Conservation (phyloP, 2,329 filamentous ascomycete species). For the Gnomoniopsis sp. region DNA sequence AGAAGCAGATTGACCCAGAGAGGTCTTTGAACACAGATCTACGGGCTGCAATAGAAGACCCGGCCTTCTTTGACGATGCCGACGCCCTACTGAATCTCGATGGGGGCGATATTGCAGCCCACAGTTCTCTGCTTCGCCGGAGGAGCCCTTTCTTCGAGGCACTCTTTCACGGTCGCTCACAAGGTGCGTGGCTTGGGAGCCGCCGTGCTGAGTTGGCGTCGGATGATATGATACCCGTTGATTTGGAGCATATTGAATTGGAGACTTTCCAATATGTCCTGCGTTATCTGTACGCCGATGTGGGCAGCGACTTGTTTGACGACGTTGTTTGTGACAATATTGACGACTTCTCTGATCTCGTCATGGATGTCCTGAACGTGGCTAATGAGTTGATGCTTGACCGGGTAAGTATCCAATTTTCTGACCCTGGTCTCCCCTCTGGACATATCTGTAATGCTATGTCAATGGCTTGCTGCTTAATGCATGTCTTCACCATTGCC, state of each 20-base stretch:
- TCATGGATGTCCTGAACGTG: conserved; percentile 84
- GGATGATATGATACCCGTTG: conserved; percentile 59
- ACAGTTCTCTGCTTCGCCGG: conserved; percentile 76
- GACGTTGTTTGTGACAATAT: conserved; percentile 66
- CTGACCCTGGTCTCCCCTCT: not conserved
- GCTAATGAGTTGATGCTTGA: conserved; percentile 97
- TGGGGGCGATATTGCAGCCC: conserved; percentile 67
- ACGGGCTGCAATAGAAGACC: conserved; percentile 63
- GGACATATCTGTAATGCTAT: not conserved
- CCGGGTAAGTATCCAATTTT: conserved; percentile 34
- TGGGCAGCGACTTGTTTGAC: conserved; percentile 77
- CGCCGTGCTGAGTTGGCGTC: conserved; percentile 48
- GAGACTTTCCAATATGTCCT: conserved; percentile 76
- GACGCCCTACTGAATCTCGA: conserved; percentile 79
- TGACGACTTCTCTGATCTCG: conserved; percentile 83
- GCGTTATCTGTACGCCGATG: conserved; percentile 78
- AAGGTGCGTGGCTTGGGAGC: conserved; percentile 76
- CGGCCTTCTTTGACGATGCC: conserved; percentile 70
- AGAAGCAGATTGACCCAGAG: conserved; percentile 66
- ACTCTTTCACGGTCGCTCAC: conserved; percentile 83
- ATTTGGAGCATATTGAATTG: conserved; percentile 76
- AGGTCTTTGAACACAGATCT: conserved; percentile 68
- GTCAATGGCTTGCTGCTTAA: not conserved
- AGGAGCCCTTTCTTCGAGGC: conserved; percentile 91
- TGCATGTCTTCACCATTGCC: not conserved